phyloP scores from a whole-genome alignment of 2,329 filamentous ascomycete genomes.

The Talaromyces sp. region DNA sequence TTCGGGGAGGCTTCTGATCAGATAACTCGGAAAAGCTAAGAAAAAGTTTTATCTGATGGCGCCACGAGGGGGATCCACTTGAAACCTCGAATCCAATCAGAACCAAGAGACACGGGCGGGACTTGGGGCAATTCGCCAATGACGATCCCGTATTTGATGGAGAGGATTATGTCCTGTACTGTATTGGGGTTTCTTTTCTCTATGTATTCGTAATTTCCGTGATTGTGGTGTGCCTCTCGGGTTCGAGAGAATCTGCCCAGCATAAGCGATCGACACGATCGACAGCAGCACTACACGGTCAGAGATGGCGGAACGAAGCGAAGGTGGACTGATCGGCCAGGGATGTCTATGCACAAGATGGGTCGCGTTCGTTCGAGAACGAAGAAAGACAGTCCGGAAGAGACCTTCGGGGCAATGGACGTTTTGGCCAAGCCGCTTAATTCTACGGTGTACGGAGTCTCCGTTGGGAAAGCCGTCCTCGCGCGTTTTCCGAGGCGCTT shows the following conservation, averaged over 20 bases:
- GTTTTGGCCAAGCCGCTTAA: background rate
- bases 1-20: constrained; percentile 9
- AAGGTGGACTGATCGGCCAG: no score
- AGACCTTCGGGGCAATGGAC: background rate
- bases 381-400: background rate
- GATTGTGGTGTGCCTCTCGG: no score
- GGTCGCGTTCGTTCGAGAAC: no score
- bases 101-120: no score
- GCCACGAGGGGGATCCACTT: constrained; percentile 18
- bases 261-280: background rate
- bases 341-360: no score
- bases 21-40: no score
- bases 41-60: constrained; percentile 23
- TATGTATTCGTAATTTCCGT: no score
- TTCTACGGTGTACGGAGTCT: background rate
- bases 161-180: no score
- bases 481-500: constrained; percentile 13
- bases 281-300: background rate
- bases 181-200: no score
- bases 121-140: background rate
- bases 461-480: background rate
- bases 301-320: background rate
- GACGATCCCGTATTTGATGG: background rate
- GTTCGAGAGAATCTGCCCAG: no score
- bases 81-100: background rate